phyloP scores from a whole-genome alignment of 768 basidiomycete genomes.

The Fistulinella prunicolor region DNA sequence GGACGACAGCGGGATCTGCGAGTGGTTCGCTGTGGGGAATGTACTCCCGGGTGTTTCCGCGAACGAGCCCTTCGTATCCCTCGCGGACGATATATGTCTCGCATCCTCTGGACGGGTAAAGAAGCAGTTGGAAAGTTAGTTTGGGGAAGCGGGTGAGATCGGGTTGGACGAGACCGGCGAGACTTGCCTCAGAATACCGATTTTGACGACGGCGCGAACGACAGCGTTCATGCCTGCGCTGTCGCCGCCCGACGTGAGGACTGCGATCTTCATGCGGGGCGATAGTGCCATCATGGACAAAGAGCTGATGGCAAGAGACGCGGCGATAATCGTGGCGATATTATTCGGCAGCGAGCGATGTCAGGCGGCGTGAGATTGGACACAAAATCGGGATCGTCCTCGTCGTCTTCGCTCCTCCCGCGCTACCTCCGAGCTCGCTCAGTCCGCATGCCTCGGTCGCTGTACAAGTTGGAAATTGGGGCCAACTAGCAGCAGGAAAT shows the following conservation, averaged over 20 bases:
- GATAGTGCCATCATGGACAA: neutral
- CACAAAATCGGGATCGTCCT: neutral
- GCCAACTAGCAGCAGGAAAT: too few relatives aligned
- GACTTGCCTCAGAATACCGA: slow-evolving; percentile 82
- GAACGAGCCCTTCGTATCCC: slow-evolving; percentile 96
- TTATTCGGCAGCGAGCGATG: neutral
- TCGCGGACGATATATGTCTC: slow-evolving; percentile 96
- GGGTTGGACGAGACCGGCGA: neutral
- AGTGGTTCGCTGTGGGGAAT: slow-evolving; percentile 25
- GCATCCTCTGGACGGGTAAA: slow-evolving; percentile 68
- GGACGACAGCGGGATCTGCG: slow-evolving; percentile 25
- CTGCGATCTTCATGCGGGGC: slow-evolving; percentile 77
- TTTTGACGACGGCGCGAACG: slow-evolving; percentile 91
- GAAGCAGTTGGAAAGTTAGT: neutral
- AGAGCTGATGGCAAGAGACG: neutral
- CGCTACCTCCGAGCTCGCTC: neutral
- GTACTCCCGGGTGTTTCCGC: slow-evolving; percentile 59
- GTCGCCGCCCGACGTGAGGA: slow-evolving; percentile 95
- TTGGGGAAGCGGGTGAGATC: neutral
- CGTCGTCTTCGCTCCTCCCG: neutral
- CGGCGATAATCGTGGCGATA: neutral
- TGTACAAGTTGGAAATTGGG: neutral
- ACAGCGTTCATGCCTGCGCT: slow-evolving; percentile 97
- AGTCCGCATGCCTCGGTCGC: neutral
- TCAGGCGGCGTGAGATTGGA: too few relatives aligned